Percentiles rank a stretch among this genome's conserved stretches.
Conservation (phyloP, 106 monocot genomes). For the Dactylorhiza incarnata region DNA sequence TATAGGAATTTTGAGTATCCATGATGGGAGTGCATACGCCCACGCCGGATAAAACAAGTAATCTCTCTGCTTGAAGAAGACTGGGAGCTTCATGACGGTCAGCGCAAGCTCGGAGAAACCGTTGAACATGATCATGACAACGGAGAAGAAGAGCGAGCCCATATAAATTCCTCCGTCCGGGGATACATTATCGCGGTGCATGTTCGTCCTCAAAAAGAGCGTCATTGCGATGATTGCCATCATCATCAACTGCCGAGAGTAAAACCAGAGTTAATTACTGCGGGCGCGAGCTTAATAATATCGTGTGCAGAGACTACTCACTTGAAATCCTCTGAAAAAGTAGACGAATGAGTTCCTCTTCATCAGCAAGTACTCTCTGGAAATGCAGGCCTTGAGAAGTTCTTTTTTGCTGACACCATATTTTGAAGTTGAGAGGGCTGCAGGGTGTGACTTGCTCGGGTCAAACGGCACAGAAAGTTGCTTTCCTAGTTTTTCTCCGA, state of each 20-base stretch:
- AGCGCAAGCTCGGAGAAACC: conserved; percentile 2
- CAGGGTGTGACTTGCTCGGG: conserved; percentile 1
- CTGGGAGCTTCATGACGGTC: background rate
- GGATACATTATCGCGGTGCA: background rate
- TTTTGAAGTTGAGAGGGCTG: background rate
- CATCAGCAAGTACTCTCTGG: background rate
- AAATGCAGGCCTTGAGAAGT: background rate
- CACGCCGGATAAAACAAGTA: background rate
- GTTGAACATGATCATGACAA: background rate
- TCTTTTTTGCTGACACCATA: background rate
- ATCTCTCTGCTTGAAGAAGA: conserved; percentile 7
- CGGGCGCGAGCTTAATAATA: background rate
- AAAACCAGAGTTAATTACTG: background rate
- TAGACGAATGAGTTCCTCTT: conserved; percentile 3
- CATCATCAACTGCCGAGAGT: background rate
- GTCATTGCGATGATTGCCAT: background rate
- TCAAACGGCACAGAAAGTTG: background rate
- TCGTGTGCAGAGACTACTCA: background rate
- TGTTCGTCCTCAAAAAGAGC: background rate
- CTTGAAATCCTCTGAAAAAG: background rate
- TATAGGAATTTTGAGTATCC: background rate
- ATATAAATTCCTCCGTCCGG: background rate
- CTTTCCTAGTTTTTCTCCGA: background rate
- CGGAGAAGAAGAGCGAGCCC: background rate
- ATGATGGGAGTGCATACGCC: background rate